Conservation (phyloP, 129 eudicot species). For the Apium graveolens region DNA sequence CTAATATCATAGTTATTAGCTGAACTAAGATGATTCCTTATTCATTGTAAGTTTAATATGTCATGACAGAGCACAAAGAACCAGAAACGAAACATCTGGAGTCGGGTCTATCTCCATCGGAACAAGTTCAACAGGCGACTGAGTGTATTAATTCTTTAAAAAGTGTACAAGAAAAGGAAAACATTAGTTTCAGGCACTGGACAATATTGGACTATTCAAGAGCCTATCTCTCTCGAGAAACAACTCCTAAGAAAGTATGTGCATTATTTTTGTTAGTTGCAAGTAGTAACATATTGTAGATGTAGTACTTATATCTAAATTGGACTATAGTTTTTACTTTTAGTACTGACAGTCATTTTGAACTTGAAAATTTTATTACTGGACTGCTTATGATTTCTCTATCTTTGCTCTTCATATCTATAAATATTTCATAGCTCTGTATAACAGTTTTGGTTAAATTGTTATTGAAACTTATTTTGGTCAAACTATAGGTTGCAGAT, state of each 20-base stretch:
- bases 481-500: conserved; percentile 58
- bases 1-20: neutral
- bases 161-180: conserved; percentile 15
- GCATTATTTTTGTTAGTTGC: conserved; percentile 2
- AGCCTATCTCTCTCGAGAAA: conserved; percentile 57
- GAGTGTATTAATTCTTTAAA: conserved; percentile 38
- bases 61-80: conserved; percentile 40
- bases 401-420: neutral
- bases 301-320: neutral
- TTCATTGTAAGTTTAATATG: neutral
- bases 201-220: conserved; percentile 75
- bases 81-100: conserved; percentile 38
- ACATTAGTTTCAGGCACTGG: conserved; percentile 55
- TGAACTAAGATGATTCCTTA: neutral
- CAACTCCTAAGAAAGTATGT: conserved; percentile 68
- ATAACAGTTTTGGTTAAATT: neutral
- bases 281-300: neutral
- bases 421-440: neutral
- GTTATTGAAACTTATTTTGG: neutral
- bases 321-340: neutral
- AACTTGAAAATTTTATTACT: neutral
- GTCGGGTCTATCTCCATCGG: conserved; percentile 33
- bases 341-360: neutral
- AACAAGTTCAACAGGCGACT: conserved; percentile 56
- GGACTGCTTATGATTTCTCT: neutral